A percentile compares a stretch with the other conserved stretches of the same genome.
These are phyloP conservation scores for Sarocladiaceae sp. DNA, from an alignment of 2,329 filamentous ascomycete species.

Conservation along the genomic window DNA sequence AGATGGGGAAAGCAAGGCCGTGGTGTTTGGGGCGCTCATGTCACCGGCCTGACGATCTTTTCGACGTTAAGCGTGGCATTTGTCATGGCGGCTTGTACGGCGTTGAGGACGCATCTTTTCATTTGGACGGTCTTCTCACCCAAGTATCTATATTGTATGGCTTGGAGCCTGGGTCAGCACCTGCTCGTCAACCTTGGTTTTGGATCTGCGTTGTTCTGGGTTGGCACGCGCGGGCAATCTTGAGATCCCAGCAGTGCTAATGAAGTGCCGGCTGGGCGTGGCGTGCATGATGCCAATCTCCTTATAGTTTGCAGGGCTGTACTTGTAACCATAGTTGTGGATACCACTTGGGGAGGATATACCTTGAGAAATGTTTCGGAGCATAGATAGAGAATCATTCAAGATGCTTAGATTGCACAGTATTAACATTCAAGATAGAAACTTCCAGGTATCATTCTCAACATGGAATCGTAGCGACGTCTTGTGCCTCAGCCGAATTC, in stretches of 20 bases:
- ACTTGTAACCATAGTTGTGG: no score
- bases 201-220: conserved; percentile 54
- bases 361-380: no score
- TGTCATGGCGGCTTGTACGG: conserved; percentile 86
- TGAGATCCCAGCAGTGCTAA: neutral
- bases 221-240: conserved; percentile 29
- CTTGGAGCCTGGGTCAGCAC: conserved; percentile 84
- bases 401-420: no score
- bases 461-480: neutral
- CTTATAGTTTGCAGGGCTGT: no score
- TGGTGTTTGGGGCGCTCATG: conserved; percentile 44
- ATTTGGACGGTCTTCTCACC: conserved; percentile 99
- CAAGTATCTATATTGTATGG: conserved; percentile 89
- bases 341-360: no score
- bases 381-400: no score
- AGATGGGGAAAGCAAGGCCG: conserved; percentile 16
- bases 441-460: neutral
- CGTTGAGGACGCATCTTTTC: conserved; percentile 83
- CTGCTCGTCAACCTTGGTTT: conserved; percentile 63
- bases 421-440: conserved; percentile 5
- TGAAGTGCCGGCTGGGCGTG: neutral
- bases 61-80: conserved; percentile 59
- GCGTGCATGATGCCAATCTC: no score
- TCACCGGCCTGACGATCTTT: conserved; percentile 67
- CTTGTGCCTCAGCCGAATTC: no score